Percentiles rank a stretch among this genome's conserved stretches.
phyloP scores from a whole-genome alignment of 169 alveolate genomes.

The Theileria parva region DNA sequence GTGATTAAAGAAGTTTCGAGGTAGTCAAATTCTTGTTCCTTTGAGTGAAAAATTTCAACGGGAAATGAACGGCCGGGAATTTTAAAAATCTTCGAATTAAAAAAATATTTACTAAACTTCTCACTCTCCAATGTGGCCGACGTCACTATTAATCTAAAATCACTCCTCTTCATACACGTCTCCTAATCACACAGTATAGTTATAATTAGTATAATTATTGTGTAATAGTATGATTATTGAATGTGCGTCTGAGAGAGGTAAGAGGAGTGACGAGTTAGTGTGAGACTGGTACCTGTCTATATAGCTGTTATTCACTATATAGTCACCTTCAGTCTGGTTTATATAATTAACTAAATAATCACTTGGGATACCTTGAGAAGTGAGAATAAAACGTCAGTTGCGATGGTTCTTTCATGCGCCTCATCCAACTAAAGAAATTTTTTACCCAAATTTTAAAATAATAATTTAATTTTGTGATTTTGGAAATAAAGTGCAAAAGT shows the following conservation, averaged over 20 bases:
- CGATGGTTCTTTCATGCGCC: slow-evolving; percentile 99
- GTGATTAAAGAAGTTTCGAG: slow-evolving; percentile 97
- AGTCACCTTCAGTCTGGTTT: slow-evolving; percentile 52
- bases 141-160: slow-evolving; percentile 97
- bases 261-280: slow-evolving; percentile 28
- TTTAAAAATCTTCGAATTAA: slow-evolving; percentile 94
- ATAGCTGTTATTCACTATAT: slow-evolving; percentile 18
- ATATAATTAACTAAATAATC: neutral
- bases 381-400: slow-evolving; percentile 98
- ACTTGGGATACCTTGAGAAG: slow-evolving; percentile 83
- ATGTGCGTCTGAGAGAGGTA: neutral
- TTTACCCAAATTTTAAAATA: neutral
- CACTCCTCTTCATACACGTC: slow-evolving; percentile 89
- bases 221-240: no score
- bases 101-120: slow-evolving; percentile 94
- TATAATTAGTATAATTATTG: no score
- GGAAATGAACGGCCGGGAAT: slow-evolving; percentile 99
- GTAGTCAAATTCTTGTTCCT: slow-evolving; percentile 98
- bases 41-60: slow-evolving; percentile 94
- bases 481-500: no score
- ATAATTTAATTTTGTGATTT: no score
- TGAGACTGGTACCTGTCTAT: slow-evolving; percentile 87
- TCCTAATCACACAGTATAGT: slow-evolving; percentile 71
- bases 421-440: slow-evolving; percentile 91
- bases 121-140: slow-evolving; percentile 97